Percentiles rank a stretch among this genome's conserved stretches.
These are phyloP conservation scores for Gilbertella persicaria DNA, from an alignment of 371 early-diverging fungal species.

Conservation along the genomic window DNA sequence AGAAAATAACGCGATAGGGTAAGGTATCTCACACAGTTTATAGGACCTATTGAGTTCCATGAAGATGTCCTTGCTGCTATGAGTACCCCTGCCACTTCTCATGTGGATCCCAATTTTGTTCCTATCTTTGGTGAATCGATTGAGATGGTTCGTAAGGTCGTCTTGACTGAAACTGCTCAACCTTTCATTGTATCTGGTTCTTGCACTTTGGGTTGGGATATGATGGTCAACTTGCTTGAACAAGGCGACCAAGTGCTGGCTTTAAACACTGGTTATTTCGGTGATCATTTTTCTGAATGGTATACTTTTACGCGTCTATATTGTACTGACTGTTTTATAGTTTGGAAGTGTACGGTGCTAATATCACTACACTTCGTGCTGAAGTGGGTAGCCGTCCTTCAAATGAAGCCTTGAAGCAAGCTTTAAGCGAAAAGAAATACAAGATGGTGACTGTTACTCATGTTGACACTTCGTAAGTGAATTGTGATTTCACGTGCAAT, in stretches of 20 bases:
- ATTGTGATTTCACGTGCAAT: neutral
- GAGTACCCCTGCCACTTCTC: constrained; percentile 90
- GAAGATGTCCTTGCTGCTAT: constrained; percentile 85
- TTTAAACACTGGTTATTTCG: constrained; percentile 93
- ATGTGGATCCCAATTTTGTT: constrained; percentile 91
- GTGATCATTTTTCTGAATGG: constrained; percentile 94
- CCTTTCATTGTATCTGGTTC: constrained; percentile 95
- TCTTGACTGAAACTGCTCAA: constrained; percentile 83
- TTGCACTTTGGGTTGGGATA: constrained; percentile 95
- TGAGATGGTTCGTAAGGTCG: constrained; percentile 81
- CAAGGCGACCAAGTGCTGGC: constrained; percentile 89
- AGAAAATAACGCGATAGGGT: neutral
- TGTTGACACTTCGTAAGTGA: constrained; percentile 90
- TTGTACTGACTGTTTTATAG: constrained; percentile 39
- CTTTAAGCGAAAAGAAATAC: constrained; percentile 60
- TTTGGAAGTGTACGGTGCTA: constrained; percentile 86
- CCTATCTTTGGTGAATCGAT: constrained; percentile 85
- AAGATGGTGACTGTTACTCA: constrained; percentile 93
- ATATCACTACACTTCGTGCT: constrained; percentile 76
- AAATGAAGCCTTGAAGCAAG: constrained; percentile 56
- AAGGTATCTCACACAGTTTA: neutral
- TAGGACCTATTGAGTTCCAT: constrained; percentile 94
- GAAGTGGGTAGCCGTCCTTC: constrained; percentile 68
- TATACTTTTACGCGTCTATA: constrained; percentile 37
- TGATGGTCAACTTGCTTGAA: constrained; percentile 90